phyloP scores from a whole-genome alignment of 305 asterid species.

The Fraxinus albicans region DNA sequence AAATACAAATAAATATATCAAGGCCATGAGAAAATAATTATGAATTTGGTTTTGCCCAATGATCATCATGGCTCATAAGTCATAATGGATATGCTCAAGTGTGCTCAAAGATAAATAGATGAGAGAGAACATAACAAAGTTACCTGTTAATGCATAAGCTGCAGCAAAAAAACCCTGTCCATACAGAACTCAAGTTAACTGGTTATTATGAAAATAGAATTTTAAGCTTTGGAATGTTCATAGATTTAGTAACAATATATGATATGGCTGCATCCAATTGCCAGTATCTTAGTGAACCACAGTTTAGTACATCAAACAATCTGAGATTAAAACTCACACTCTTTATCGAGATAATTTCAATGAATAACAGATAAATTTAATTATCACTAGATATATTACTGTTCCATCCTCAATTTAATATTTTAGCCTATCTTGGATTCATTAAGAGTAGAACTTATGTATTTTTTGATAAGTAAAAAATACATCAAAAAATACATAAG shows the following conservation, averaged over 20 bases:
- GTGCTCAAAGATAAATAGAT: conserved; percentile 8
- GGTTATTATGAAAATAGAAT: conserved; percentile 4
- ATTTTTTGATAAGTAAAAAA: too few species aligned
- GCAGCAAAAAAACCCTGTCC: conserved; percentile 66
- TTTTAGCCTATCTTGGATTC: not conserved
- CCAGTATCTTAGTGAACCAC: not conserved
- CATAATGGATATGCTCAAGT: not conserved
- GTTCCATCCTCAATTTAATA: not conserved
- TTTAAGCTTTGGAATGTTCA: conserved; percentile 2
- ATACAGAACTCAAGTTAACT: conserved; percentile 16
- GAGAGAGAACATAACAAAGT: conserved; percentile 24
- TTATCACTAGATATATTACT: not conserved
- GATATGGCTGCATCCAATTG: not conserved
- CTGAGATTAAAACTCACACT: not conserved
- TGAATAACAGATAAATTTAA: not conserved
- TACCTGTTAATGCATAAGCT: conserved; percentile 64
- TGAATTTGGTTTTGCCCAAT: not conserved
- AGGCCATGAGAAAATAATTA: not conserved
- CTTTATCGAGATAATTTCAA: not conserved
- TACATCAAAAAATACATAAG: too few species aligned
- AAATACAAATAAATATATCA: not conserved
- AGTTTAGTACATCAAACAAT: not conserved
- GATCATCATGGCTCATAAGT: not conserved
- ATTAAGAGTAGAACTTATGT: not conserved
- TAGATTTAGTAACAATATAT: not conserved